Conservation (phyloP, 352 stramenopile genomes). For the Globisporangium ultimum region DNA sequence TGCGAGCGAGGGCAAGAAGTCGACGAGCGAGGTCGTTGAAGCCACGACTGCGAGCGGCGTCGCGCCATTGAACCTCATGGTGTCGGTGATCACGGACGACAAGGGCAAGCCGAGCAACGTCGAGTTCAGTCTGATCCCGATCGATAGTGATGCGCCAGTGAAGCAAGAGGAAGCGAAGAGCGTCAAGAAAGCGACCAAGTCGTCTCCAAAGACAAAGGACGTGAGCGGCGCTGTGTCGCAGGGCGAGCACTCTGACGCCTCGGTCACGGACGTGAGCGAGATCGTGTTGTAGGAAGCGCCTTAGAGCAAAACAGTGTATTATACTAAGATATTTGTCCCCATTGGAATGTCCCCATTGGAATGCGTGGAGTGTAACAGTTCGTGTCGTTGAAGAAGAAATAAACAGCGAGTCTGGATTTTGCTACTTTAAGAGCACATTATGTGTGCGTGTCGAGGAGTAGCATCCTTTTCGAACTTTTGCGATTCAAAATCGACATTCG, state of each 20-base stretch:
- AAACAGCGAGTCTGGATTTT: too few species aligned
- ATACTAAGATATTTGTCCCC: neutral
- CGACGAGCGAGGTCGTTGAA: constrained; percentile 35
- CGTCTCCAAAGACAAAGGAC: neutral
- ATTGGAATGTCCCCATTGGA: too few species aligned
- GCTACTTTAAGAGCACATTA: too few species aligned
- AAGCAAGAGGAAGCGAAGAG: neutral
- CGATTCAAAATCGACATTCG: too few species aligned
- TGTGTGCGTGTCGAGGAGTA: too few species aligned
- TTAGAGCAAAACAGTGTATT: constrained; percentile 1
- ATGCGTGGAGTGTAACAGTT: neutral
- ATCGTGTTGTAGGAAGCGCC: constrained; percentile 3
- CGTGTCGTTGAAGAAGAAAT: too few species aligned
- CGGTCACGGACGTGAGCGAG: constrained; percentile 11
- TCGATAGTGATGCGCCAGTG: constrained; percentile 5
- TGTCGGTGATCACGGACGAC: constrained; percentile 45
- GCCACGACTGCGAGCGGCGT: constrained; percentile 20
- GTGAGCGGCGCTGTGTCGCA: constrained; percentile 1
- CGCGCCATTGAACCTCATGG: constrained; percentile 39
- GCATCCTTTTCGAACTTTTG: too few species aligned
- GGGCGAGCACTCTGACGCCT: constrained; percentile 10
- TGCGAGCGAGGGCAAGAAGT: constrained; percentile 41
- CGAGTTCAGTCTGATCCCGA: constrained; percentile 61
- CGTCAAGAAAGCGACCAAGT: constrained; percentile 3
- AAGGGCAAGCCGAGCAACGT: constrained; percentile 46